Evolutionary conservation across 2,329 filamentous ascomycete species (phyloP).

Genomic region (Raffaelea albimanens): DNA sequence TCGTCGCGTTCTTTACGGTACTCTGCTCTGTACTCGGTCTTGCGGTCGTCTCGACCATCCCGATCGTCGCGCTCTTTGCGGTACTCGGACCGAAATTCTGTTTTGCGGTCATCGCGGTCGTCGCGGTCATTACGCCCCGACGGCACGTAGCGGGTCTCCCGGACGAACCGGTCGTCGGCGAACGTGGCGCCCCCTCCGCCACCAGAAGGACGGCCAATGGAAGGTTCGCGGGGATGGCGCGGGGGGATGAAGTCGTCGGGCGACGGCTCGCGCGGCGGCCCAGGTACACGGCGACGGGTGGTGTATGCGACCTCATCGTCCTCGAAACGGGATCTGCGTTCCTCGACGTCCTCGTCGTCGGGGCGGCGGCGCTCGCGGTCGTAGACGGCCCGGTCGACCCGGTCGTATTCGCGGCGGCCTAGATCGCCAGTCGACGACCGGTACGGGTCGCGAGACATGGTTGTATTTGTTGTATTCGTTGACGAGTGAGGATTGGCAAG

Average conservation of each 20-base stretch:
- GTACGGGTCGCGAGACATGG: slow-evolving; percentile 11
- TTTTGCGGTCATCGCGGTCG: slow-evolving; percentile 26
- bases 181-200: neutral
- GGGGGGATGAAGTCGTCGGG: neutral
- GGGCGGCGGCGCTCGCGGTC: neutral
- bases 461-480: too few species aligned
- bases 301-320: neutral
- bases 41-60: too few species aligned
- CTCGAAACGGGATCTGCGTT: neutral
- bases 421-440: slow-evolving; percentile 7
- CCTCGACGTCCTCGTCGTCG: neutral
- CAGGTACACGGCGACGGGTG: too few species aligned
- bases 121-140: neutral
- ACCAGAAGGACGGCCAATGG: neutral
- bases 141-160: neutral
- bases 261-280: too few species aligned
- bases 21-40: too few species aligned
- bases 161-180: neutral
- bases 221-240: neutral
- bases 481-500: too few species aligned
- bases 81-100: too few species aligned
- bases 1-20: too few species aligned
- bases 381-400: slow-evolving; percentile 26
- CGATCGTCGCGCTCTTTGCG: too few species aligned
- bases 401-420: slow-evolving; percentile 35